Evolutionary conservation across 495 filamentous ascomycete species (phyloP), one percentile per base, ranked within the genome.

Genomic region (Aspergillus leporis): DNA sequence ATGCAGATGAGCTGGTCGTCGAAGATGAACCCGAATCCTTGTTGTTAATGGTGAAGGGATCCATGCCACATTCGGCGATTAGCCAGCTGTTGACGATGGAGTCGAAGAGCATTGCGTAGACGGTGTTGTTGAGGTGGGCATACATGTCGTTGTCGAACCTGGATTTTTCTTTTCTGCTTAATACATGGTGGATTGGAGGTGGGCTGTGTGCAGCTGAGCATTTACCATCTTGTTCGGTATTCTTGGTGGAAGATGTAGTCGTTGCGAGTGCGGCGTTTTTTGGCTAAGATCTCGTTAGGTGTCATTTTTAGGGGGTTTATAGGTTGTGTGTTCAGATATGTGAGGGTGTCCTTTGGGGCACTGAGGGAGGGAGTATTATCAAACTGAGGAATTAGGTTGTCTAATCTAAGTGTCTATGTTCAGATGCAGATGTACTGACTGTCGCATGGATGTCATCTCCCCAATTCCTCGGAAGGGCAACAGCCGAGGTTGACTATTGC

Each of bases 91-190:
- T 98, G 65, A 95, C 86, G 61, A 97, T 85, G 5, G 90, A 92
- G 77, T 98, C 93, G 74, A 86, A 85, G 41, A 94, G 81, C 63
- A 87, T 85, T 59, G 88, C 87, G 74, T 96, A 95, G 40, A 95
- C 79, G 49, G 85, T 86, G 66, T 95, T 94, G 72, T 94, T 95
- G 61, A 89, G 82, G 63, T 96, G 91, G 46, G 87, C 82, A 73
- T 97, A 98, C 90, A 96, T 94, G 76, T 97, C 93, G 66, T 97
- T 97, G 72, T 98, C 94, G 67, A 81, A 86, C 90, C 90, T 93
- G 59, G 53, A 6, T 31, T 46, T 31, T n/a, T 47, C 14, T 4
- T n/a, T 38, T 45, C n/a, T 4, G 30, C 22, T 59, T 62, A 16
- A 36, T n/a, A 8, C n/a, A 18, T n/a, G 28, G 14, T 5, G 12